Base-by-base conservation (phyloP, 164 flowering plant genomes). In the Berberis thunbergii region DNA sequence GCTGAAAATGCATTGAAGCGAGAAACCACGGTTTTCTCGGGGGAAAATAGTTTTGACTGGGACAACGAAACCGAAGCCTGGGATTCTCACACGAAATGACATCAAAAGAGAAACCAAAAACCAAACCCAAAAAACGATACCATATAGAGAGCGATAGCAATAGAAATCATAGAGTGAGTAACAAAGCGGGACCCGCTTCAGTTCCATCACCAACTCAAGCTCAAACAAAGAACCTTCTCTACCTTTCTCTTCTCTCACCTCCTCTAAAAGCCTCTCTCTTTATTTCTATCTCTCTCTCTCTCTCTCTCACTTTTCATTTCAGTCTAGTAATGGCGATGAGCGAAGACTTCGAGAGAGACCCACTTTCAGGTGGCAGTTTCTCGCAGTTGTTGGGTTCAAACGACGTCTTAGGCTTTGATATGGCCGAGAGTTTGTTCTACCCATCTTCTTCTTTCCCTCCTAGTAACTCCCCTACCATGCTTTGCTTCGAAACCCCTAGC, bases 401-500 rank as follows among this genome's bases (percentile, higher is more conserved):
- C 7, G 78, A 75, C 10, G 69, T 53, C 11, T 50, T 64, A 53
- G 72, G 73, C 60, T 60, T 70, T 53, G 78, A 64, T 46, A 45
- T 67, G 45, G 74, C 26, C 60, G 70, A 49, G 2, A 43, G 45
- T 60, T 69, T 65, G 54, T 66, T 53, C 40, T 72, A 63, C 53
- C 39, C 77, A 41, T 57, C 79, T 12, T 57, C 73, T 6, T 1
- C 59, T 38, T 75, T 67, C 70, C 57, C 77, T 12, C 7, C 65
- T 42, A 69, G 55, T 5, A 74, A 73, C 43, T 57, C 82, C 52
- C 73, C 79, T 5, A 76, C 75, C 49, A 83, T 85, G 88, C 79
- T 85, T 9, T 84, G 92, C 64, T 86, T 86, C 57, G 86, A 84
- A 2, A 73, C 63, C n/a, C n/a, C n/a, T n/a, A n/a, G n/a, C n/a